Percentiles rank a stretch among this genome's conserved stretches.
These are phyloP conservation scores for Dryas alaskensis DNA, from an alignment of 306 rosid genomes.

Conservation along the genomic window DNA sequence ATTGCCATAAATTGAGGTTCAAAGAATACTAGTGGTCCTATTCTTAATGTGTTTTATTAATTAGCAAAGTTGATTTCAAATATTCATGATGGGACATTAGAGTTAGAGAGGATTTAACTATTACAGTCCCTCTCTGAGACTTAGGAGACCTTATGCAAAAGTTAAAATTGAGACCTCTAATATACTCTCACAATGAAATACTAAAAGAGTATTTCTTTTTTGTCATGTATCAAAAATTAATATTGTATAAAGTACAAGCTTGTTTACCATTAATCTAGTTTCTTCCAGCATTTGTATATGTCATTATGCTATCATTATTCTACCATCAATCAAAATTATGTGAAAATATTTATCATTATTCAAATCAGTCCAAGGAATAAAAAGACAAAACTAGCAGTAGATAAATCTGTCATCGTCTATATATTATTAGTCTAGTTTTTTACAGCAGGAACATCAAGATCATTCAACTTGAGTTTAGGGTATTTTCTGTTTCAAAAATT, in stretches of 20 bases:
- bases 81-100: too few relatives aligned
- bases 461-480: not conserved
- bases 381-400: not conserved
- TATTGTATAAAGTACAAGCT: not conserved
- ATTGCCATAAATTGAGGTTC: not conserved
- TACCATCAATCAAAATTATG: not conserved
- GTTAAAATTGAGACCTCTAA: too few relatives aligned
- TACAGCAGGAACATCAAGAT: not conserved
- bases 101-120: too few relatives aligned
- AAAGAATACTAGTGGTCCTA: too few relatives aligned
- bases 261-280: not conserved
- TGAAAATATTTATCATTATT: not conserved
- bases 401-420: not conserved
- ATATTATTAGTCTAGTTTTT: not conserved
- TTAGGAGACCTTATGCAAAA: too few relatives aligned
- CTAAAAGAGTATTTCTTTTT: too few relatives aligned
- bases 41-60: too few relatives aligned
- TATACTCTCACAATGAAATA: too few relatives aligned
- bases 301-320: not conserved
- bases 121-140: too few relatives aligned
- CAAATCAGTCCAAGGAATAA: not conserved
- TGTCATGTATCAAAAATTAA: too few relatives aligned
- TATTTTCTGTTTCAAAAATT: not conserved
- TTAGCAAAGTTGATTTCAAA: too few relatives aligned
- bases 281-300: not conserved